phyloP scores from a whole-genome alignment of 495 filamentous ascomycete genomes.

The Aspergillus leporis region DNA sequence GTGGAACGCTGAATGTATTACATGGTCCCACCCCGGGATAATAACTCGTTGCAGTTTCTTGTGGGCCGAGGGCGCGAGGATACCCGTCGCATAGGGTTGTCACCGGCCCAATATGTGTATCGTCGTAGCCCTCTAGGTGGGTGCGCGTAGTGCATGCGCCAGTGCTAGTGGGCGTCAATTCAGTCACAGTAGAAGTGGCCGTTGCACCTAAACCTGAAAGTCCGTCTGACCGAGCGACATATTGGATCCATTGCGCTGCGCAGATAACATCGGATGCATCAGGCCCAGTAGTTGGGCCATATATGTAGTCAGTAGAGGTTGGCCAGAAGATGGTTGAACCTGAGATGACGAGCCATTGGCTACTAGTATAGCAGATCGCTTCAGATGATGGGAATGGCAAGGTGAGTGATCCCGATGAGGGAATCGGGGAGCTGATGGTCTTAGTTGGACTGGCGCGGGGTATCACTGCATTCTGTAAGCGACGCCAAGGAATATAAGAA shows the following conservation, averaged over 20 bases:
- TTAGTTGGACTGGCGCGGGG: neutral
- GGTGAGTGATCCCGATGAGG: neutral
- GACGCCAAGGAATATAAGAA: neutral
- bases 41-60: constrained; percentile 18
- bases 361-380: constrained; percentile 17
- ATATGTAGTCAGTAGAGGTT: constrained; percentile 29
- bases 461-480: neutral
- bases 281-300: constrained; percentile 27
- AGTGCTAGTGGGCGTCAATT: constrained; percentile 19
- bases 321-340: constrained; percentile 31
- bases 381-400: neutral
- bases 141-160: constrained; percentile 21
- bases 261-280: constrained; percentile 24
- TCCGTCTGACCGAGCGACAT: constrained; percentile 12
- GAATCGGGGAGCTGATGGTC: neutral
- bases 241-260: constrained; percentile 27
- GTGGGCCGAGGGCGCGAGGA: constrained; percentile 24
- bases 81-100: constrained; percentile 27
- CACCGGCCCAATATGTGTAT: constrained; percentile 24
- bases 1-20: constrained; percentile 7
- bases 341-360: constrained; percentile 26
- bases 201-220: constrained; percentile 22
- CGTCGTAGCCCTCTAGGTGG: constrained; percentile 4
- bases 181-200: constrained; percentile 8
- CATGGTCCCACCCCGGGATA: constrained; percentile 27